Percentiles rank a stretch among this genome's conserved stretches.
These are phyloP conservation scores for Mediolabrus comicus DNA, from an alignment of 108 stramenopile genomes.

Conservation along the genomic window DNA sequence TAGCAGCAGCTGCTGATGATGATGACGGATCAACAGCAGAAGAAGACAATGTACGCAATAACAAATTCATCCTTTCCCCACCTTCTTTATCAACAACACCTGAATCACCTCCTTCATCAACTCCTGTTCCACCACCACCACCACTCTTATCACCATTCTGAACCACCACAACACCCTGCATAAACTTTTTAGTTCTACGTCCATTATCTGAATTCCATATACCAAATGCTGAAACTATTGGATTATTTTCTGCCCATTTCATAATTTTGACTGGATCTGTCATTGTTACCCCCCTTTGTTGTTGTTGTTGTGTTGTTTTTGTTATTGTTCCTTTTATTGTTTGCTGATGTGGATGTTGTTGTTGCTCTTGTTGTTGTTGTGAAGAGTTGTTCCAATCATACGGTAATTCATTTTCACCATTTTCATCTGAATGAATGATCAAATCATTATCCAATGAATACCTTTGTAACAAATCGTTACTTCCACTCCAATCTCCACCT, in stretches of 20 bases:
- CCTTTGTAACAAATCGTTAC: not conserved
- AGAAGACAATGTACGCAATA: too few relatives aligned
- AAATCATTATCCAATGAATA: not conserved
- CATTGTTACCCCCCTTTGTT: not conserved
- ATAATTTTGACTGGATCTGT: conserved; percentile 46
- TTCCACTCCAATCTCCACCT: not conserved
- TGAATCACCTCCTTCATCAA: not conserved
- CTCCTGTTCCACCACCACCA: not conserved
- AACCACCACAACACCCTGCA: not conserved
- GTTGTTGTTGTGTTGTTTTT: conserved; percentile 1
- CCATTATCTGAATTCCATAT: conserved; percentile 39
- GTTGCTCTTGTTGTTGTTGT: not conserved
- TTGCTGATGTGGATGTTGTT: not conserved
- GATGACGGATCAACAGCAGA: too few relatives aligned
- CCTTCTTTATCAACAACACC: too few relatives aligned
- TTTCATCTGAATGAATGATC: too few relatives aligned
- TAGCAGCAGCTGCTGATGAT: not conserved
- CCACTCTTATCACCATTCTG: conserved; percentile 1
- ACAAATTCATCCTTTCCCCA: too few relatives aligned
- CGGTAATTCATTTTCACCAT: too few relatives aligned
- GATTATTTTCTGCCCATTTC: conserved; percentile 76
- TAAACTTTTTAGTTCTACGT: conserved; percentile 2
- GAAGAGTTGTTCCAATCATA: not conserved
- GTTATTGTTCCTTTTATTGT: not conserved
- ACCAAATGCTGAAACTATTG: conserved; percentile 60